These are phyloP conservation scores for Boletus rex-veris DNA, from an alignment of 768 basidiomycete species.

Conservation along the genomic window DNA sequence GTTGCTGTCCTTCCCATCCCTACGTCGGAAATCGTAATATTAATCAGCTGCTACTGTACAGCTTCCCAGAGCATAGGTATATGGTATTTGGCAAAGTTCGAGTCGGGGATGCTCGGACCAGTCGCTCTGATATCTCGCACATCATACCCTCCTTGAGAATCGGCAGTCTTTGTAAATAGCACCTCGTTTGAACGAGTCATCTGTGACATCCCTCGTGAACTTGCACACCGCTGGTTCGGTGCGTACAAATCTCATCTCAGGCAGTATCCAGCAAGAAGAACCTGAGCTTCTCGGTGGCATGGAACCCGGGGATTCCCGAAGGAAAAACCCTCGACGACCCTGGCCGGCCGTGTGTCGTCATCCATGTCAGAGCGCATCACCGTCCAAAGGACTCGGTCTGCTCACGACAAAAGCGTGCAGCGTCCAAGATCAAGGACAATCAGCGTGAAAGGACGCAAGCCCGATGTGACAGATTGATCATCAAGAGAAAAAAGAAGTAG, in stretches of 20 bases:
- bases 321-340: neutral
- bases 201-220: too few species aligned
- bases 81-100: neutral
- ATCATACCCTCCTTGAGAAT: too few species aligned
- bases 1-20: neutral
- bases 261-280: neutral
- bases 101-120: constrained; percentile 5
- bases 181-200: too few species aligned
- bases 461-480: constrained; percentile 2
- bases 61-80: neutral
- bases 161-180: too few species aligned
- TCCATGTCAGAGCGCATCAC: neutral
- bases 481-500: neutral
- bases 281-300: neutral
- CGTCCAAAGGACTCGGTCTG: neutral
- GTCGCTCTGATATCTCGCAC: neutral
- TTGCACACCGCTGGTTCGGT: too few species aligned
- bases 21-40: too few species aligned
- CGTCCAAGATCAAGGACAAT: neutral
- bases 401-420: constrained; percentile 2
- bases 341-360: too few species aligned
- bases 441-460: neutral
- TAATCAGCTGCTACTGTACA: too few species aligned
- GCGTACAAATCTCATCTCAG: neutral
- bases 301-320: constrained; percentile 17